Conservation (phyloP, 768 basidiomycete genomes). For the Leucosporidium creatinivorum region DNA sequence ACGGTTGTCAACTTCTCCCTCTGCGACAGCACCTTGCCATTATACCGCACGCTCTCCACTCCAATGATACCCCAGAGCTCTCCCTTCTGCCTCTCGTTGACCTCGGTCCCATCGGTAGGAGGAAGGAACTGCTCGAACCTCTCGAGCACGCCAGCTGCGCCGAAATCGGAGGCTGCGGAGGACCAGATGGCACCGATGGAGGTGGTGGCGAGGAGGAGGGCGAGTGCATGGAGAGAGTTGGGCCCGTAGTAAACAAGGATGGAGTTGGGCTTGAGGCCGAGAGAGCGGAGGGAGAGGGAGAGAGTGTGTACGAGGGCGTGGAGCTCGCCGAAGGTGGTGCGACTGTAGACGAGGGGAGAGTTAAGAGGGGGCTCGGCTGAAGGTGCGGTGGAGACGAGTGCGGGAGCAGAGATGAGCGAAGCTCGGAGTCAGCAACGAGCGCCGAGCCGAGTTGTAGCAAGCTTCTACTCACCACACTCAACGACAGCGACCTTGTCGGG, state of each 20-base stretch:
- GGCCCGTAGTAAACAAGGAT: constrained; percentile 70
- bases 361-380: constrained; percentile 38
- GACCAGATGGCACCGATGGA: constrained; percentile 64
- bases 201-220: constrained; percentile 13
- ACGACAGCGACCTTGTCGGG: constrained; percentile 57
- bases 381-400: constrained; percentile 24
- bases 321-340: constrained; percentile 54
- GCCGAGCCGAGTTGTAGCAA: constrained; percentile 31
- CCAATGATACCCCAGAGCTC: constrained; percentile 55
- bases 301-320: constrained; percentile 54
- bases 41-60: constrained; percentile 69
- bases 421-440: not conserved
- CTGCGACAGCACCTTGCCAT: constrained; percentile 62
- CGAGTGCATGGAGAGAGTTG: constrained; percentile 60
- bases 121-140: constrained; percentile 66
- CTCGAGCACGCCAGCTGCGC: constrained; percentile 65
- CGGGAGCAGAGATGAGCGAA: constrained; percentile 45
- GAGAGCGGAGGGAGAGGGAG: constrained; percentile 53
- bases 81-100: constrained; percentile 43
- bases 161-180: constrained; percentile 73
- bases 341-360: constrained; percentile 42
- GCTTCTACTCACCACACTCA: constrained; percentile 55
- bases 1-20: constrained; percentile 57
- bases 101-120: too few species aligned
- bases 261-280: constrained; percentile 58